Base-by-base conservation (phyloP, 305 asterid genomes). In the Fraxinus greggii region DNA sequence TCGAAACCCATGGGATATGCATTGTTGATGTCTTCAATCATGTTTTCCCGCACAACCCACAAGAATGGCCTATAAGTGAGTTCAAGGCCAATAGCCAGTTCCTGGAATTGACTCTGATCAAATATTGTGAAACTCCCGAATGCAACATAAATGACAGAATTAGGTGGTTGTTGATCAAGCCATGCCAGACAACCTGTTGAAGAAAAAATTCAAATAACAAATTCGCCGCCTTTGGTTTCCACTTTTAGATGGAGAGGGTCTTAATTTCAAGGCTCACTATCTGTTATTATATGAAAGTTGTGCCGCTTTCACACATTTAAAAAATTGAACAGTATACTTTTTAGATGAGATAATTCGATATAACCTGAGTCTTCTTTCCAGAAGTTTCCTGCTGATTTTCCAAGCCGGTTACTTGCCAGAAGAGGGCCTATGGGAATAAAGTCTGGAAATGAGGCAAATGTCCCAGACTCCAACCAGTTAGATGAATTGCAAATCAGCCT, bases 81-180 rank as follows among this genome's bases (percentile, higher is more conserved):
- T 76, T 87, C 92, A 17, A 90, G 89, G 31, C 91, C 92, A 1
- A 77, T n/a, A 13, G 92, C 91, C 61, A 90, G 31, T 83, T 90
- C 92, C 26, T 83, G 70, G 32, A 89, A 74, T 9, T 89, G 92
- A 7, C 48, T 7, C 17, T 85, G 76, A 32, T 72, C 81, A 19
- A 87, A 77, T 1, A 75, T 77, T 15, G 90, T 42, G 8, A 75
- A 8, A 75, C 86, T 80, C 5, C 89, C 89, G 38, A 84, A 86
- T 7, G 89, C 82, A 23, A 84, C 79, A 42, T 84, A 86, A 26
- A 84, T 31, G 29, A 86, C 86, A 0, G 87, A 86, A 6, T 67
- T 29, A 12, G 28, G 24, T 7, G 77, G 78, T 15, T 86, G 83
- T 28, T 13, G 28, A 76, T 89, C 92, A n/a, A 90, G 92, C 90